Base-by-base conservation (phyloP, 2,329 filamentous ascomycete genomes). In the Stagonosporopsis rhizophila region DNA sequence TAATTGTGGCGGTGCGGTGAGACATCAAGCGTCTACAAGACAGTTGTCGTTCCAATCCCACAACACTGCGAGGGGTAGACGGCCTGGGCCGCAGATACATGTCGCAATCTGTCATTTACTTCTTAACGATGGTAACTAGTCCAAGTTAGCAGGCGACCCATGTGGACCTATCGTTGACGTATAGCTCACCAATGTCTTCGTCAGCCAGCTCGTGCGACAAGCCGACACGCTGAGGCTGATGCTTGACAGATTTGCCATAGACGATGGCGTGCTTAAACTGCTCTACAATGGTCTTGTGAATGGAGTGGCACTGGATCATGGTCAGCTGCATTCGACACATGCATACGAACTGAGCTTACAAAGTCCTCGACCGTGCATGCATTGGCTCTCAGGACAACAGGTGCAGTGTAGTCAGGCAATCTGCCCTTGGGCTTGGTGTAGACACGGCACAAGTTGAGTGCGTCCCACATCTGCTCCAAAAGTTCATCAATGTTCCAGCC, bases 341-440 rank as follows among this genome's bases (percentile, higher is more conserved):
- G 32, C 34, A 45, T 39, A 58, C 14, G 51, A 47, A 55, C 49
- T 45, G 48, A 59, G 62, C 92, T 83, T 85, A 96, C 93, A 78
- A 99, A 99, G 75, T 98, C 95, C 79, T 99, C 95, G 40, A 99
- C 88, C 2, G 93, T 98, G 77, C 90, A 96, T 66, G 88, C 89
- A 48, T 83, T 87, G 62, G 89, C 85, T 70, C 91, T 88, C 65
- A 99, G 82, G 69, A 99, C 95, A 34, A 99, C 95, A 46, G 95
- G 95, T 48, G 90, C 82, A 56, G 88, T 87, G 79, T 99, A 99
- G 78, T 99, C 95, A 15, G 95, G 95, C 78, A 92, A 83, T 76
- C 89, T 92, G 61, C 95, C 95, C 82, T 99, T 98, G 59, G 95
- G 95, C 81, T 99, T 99, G 55, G 95, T 99, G 81, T 99, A 99